phyloP scores from a whole-genome alignment of 345 rosid species.

The Gossypium australe region DNA sequence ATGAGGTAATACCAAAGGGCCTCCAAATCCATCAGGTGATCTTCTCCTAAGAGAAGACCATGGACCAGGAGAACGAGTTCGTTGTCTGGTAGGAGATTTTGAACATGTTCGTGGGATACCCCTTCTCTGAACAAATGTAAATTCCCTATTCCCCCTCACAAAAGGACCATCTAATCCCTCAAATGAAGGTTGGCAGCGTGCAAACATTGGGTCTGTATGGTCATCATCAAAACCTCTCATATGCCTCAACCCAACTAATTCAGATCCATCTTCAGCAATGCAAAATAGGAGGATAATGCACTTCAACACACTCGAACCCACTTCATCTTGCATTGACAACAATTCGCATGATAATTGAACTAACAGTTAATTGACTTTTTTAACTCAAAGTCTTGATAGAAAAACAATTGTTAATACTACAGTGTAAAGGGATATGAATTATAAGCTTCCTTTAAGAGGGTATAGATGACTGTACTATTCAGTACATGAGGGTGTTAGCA shows the following conservation, averaged over 20 bases:
- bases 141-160: slow-evolving; percentile 49
- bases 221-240: slow-evolving; percentile 46
- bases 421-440: no score
- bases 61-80: slow-evolving; percentile 58
- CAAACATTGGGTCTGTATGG: slow-evolving; percentile 39
- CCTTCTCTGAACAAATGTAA: slow-evolving; percentile 42
- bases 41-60: slow-evolving; percentile 60
- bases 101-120: slow-evolving; percentile 45
- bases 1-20: slow-evolving; percentile 50
- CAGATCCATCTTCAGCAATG: slow-evolving; percentile 51
- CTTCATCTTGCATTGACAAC: no score
- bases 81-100: slow-evolving; percentile 60
- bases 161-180: slow-evolving; percentile 55
- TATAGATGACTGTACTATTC: no score
- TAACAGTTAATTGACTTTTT: no score
- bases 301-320: no score
- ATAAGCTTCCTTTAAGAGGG: no score
- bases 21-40: slow-evolving; percentile 62
- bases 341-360: fast-evolving
- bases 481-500: no score
- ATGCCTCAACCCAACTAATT: slow-evolving; percentile 53
- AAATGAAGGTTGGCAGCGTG: slow-evolving; percentile 39
- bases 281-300: neutral
- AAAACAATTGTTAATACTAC: no score
- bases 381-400: no score